phyloP scores from a whole-genome alignment of 2,329 filamentous ascomycete species.

The Grosmannia penicillata region DNA sequence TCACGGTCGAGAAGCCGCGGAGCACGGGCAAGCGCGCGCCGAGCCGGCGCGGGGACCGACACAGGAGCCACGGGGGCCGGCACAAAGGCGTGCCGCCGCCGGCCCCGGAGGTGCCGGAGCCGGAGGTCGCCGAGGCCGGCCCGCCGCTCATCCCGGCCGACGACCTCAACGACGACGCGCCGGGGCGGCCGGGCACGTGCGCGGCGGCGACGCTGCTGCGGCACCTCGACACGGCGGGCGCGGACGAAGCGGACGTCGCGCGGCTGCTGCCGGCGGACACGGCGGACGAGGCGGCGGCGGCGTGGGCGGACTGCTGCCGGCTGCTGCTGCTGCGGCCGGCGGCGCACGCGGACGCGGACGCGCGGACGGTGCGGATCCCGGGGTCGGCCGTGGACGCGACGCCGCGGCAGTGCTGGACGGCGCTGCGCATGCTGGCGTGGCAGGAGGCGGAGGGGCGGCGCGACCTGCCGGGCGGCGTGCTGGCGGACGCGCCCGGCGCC shows the following conservation, averaged over 20 bases:
- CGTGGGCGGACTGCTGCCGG: constrained; percentile 4
- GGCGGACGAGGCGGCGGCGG: too few relatives aligned
- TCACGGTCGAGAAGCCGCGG: too few relatives aligned
- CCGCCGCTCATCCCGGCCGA: not conserved
- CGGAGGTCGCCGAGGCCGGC: too few relatives aligned
- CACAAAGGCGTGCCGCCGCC: too few relatives aligned
- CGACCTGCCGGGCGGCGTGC: constrained; percentile 3
- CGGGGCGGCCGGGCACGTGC: not conserved
- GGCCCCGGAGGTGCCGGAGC: too few relatives aligned
- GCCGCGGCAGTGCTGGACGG: constrained; percentile 5
- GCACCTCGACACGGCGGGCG: not conserved
- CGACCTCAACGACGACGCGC: not conserved
- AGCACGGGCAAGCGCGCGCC: too few relatives aligned
- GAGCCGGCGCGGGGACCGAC: too few relatives aligned
- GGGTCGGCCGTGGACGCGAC: constrained; percentile 1
- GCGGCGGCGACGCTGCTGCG: not conserved
- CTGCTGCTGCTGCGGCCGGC: constrained; percentile 4
- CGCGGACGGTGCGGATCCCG: constrained; percentile 5
- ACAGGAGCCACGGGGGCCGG: too few relatives aligned
- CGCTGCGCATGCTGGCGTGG: constrained; percentile 4
- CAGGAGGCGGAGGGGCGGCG: not conserved
- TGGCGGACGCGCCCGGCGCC: constrained; percentile 7
- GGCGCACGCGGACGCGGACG: constrained; percentile 1
- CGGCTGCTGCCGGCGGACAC: not conserved
- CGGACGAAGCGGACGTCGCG: not conserved